Percentiles rank a stretch among this genome's conserved stretches.
Evolutionary conservation across 257 asterid genomes (phyloP).

Genomic region (Ilex asprella): DNA sequence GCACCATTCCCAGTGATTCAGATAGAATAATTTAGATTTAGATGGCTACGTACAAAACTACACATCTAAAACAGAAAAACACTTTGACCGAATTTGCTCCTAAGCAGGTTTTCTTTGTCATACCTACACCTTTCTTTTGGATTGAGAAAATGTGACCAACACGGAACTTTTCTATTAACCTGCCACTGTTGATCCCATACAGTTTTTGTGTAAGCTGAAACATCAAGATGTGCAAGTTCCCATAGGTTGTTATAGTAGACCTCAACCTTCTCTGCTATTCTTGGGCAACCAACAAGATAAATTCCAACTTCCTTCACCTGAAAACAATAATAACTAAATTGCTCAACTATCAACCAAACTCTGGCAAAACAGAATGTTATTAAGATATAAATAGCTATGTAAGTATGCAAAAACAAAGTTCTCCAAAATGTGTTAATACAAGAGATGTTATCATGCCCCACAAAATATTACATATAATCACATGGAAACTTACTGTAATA

Average conservation of each 20-base stretch:
- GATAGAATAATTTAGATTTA: neutral
- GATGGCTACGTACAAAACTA: neutral
- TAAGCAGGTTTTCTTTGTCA: constrained; percentile 1
- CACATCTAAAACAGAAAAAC: neutral
- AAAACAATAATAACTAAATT: constrained; percentile 9
- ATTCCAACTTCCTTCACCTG: constrained; percentile 87
- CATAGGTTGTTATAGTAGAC: constrained; percentile 62
- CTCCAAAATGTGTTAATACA: no score
- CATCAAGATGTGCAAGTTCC: constrained; percentile 73
- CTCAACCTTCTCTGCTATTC: constrained; percentile 45
- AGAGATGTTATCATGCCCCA: no score
- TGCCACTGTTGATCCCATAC: constrained; percentile 74
- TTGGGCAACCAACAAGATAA: constrained; percentile 66
- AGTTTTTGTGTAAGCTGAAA: constrained; percentile 41
- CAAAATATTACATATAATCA: no score
- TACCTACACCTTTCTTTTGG: constrained; percentile 65
- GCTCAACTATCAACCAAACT: constrained; percentile 9
- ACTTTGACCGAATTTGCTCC: neutral
- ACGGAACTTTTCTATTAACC: constrained; percentile 59
- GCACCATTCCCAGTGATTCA: neutral
- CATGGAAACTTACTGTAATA: no score
- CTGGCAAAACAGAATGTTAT: no score
- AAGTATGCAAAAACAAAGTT: no score
- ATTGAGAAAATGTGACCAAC: constrained; percentile 73
- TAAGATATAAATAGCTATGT: no score